Percentiles rank a stretch among this genome's conserved stretches.
Conservation (phyloP, 768 basidiomycete species). For the Candolleomyces aberdarensis region DNA sequence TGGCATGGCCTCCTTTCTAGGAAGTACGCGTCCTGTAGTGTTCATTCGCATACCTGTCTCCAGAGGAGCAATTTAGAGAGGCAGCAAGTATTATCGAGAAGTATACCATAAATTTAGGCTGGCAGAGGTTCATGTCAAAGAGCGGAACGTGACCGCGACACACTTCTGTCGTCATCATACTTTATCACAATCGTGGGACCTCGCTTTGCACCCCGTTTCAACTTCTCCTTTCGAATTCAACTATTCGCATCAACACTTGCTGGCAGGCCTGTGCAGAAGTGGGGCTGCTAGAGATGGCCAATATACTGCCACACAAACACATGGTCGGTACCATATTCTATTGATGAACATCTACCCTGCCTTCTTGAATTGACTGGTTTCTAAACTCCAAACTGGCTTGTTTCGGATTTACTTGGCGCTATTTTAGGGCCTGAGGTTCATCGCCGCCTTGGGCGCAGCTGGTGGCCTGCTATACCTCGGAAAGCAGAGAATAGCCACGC, state of each 20-base stretch:
- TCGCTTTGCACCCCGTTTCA: too few species aligned
- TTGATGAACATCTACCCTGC: background rate
- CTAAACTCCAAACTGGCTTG: too few species aligned
- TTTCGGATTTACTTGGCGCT: background rate
- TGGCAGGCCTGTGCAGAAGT: background rate
- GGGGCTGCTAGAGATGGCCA: background rate
- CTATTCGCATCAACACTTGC: background rate
- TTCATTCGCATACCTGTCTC: too few species aligned
- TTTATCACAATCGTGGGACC: too few species aligned
- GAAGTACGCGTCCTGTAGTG: too few species aligned
- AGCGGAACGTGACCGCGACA: too few species aligned
- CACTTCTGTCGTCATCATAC: too few species aligned
- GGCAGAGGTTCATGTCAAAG: too few species aligned
- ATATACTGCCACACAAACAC: slow-evolving; percentile 12
- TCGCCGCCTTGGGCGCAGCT: slow-evolving; percentile 26
- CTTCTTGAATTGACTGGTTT: background rate
- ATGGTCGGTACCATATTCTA: slow-evolving; percentile 8
- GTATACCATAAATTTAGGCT: too few species aligned
- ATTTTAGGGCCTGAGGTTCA: slow-evolving; percentile 26
- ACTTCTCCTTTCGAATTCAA: background rate
- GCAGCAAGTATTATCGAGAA: too few species aligned
- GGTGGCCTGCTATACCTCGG: slow-evolving; percentile 31
- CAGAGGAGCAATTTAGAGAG: too few species aligned
- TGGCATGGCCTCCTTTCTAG: too few species aligned
- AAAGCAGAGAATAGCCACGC: slow-evolving; percentile 27